Evolutionary conservation across 2,329 filamentous ascomycete species (phyloP).

Genomic region (Aspergillus aculeatus): DNA sequence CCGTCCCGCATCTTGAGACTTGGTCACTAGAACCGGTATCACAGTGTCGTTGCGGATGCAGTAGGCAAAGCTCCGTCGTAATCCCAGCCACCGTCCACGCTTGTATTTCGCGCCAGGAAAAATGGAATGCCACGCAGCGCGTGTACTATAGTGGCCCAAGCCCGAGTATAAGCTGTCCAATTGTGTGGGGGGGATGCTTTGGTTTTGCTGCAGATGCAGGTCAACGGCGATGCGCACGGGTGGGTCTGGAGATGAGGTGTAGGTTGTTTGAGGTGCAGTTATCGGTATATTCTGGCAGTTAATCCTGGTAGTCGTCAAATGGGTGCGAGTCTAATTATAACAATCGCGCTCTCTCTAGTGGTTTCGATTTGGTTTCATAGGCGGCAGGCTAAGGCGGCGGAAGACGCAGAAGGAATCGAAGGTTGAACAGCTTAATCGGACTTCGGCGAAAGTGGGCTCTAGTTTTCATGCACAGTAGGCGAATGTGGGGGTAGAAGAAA

Average conservation of each 20-base stretch:
- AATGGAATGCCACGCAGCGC: background rate
- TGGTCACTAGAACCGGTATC: background rate
- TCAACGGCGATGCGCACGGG: background rate
- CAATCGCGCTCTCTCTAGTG: background rate
- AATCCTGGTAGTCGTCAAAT: background rate
- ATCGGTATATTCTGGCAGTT: background rate
- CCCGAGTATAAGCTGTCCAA: background rate
- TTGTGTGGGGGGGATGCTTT: background rate
- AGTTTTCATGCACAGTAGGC: background rate
- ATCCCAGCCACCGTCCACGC: background rate
- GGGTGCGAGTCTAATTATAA: background rate
- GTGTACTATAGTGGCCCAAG: background rate
- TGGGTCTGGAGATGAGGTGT: background rate
- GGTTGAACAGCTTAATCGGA: background rate
- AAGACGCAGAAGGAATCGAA: background rate
- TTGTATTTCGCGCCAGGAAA: background rate
- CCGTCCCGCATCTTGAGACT: conserved; percentile 25
- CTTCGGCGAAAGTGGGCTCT: background rate
- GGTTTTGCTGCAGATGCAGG: background rate
- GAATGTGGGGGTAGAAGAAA: background rate
- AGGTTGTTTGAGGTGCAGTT: background rate
- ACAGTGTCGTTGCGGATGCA: background rate
- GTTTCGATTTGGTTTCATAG: no score
- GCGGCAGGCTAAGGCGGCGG: background rate
- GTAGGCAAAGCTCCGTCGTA: background rate